Conservation (phyloP, 805 yeast species). For the Candida ovalis region DNA sequence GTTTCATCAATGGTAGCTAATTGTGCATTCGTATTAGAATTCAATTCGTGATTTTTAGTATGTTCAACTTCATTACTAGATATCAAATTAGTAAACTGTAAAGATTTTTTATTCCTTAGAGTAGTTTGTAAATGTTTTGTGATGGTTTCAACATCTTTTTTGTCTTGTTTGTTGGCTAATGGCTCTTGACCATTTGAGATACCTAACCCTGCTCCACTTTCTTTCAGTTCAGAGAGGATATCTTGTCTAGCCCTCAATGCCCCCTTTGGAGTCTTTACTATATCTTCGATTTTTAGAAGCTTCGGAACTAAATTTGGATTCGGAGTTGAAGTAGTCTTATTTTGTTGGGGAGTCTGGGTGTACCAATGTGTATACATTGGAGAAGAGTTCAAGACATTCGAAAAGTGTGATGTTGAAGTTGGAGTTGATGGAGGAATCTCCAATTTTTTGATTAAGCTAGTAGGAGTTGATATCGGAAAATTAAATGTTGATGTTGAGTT, state of each 20-base stretch:
- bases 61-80: neutral
- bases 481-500: neutral
- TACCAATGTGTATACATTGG: slow-evolving; percentile 34
- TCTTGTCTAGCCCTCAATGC: slow-evolving; percentile 14
- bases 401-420: slow-evolving; percentile 31
- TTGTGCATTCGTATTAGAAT: neutral
- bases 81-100: neutral
- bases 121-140: slow-evolving; percentile 14
- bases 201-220: slow-evolving; percentile 1
- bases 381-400: slow-evolving; percentile 31
- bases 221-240: neutral
- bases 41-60: neutral
- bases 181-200: neutral
- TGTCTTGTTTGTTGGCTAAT: neutral
- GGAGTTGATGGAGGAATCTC: slow-evolving; percentile 25
- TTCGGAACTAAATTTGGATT: slow-evolving; percentile 19
- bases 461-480: slow-evolving; percentile 10
- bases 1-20: neutral
- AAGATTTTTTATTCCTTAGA: slow-evolving; percentile 6
- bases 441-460: slow-evolving; percentile 4
- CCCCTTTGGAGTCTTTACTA: slow-evolving; percentile 16
- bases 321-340: slow-evolving; percentile 15
- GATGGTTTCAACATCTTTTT: slow-evolving; percentile 10
- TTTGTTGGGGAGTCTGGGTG: slow-evolving; percentile 26
- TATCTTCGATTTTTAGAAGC: slow-evolving; percentile 22